A percentile compares a stretch with the other conserved stretches of the same genome.
phyloP scores from a whole-genome alignment of 495 filamentous ascomycete genomes.

The Daldinia bambusicola region DNA sequence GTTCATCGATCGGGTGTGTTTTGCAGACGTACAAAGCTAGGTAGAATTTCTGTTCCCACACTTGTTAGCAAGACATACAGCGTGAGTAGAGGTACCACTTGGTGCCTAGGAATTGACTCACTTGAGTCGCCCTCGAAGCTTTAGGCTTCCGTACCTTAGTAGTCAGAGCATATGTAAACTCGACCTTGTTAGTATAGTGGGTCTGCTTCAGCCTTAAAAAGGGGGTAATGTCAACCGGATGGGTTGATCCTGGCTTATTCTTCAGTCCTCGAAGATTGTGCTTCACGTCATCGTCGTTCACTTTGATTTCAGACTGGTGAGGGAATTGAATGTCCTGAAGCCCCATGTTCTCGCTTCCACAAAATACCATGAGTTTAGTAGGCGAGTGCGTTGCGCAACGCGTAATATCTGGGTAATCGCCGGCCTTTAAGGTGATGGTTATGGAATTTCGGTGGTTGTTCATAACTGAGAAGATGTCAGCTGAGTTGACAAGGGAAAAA shows the following conservation, averaged over 20 bases:
- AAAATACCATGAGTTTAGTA: slow-evolving; percentile 81
- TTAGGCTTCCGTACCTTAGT: slow-evolving; percentile 67
- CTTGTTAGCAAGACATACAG: slow-evolving; percentile 30
- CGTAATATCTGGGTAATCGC: slow-evolving; percentile 57
- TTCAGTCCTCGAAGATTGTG: slow-evolving; percentile 92
- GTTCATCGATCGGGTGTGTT: slow-evolving; percentile 72
- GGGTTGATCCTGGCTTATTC: slow-evolving; percentile 92
- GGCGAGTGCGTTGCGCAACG: slow-evolving; percentile 63
- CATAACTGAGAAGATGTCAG: slow-evolving; percentile 60
- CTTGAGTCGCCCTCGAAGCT: slow-evolving; percentile 33
- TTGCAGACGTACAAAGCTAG: slow-evolving; percentile 78
- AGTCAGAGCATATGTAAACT: slow-evolving; percentile 92
- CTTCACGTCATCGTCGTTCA: slow-evolving; percentile 87
- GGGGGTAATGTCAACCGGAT: slow-evolving; percentile 88
- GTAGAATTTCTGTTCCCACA: slow-evolving; percentile 73
- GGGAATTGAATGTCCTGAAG: slow-evolving; percentile 87
- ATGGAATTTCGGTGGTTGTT: slow-evolving; percentile 68
- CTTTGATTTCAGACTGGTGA: slow-evolving; percentile 88
- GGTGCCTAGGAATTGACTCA: slow-evolving; percentile 32
- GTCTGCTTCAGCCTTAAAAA: slow-evolving; percentile 72
- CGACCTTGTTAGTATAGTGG: slow-evolving; percentile 77
- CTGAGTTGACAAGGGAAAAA: slow-evolving; percentile 22
- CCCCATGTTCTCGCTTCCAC: slow-evolving; percentile 67
- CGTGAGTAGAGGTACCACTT: slow-evolving; percentile 21
- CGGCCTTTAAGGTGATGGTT: slow-evolving; percentile 62